Percentiles rank a stretch among this genome's conserved stretches.
phyloP scores from a whole-genome alignment of 768 basidiomycete genomes.

The Sporobolomyces roseus region DNA sequence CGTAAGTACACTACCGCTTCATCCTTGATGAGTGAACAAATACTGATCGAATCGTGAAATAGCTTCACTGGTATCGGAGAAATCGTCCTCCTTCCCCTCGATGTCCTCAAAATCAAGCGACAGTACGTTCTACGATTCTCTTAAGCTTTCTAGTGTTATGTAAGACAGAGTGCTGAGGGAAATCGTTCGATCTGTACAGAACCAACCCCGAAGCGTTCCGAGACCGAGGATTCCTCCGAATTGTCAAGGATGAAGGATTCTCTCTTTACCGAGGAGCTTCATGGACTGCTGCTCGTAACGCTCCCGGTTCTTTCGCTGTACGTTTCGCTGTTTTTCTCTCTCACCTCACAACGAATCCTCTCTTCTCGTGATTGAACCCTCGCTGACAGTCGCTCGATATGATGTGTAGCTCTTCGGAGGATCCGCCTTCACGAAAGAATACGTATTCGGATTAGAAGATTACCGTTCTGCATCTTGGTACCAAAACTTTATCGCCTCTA shows the following conservation, averaged over 20 bases:
- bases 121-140: slow-evolving; percentile 57
- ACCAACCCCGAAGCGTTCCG: slow-evolving; percentile 95
- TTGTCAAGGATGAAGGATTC: slow-evolving; percentile 86
- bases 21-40: neutral
- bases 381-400: neutral
- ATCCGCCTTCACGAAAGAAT: slow-evolving; percentile 90
- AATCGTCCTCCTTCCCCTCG: slow-evolving; percentile 94
- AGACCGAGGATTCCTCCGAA: slow-evolving; percentile 81
- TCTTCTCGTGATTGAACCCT: too few species aligned
- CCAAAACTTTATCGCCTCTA: slow-evolving; percentile 94
- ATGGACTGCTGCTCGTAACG: slow-evolving; percentile 92
- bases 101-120: slow-evolving; percentile 96
- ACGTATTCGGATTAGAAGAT: slow-evolving; percentile 78
- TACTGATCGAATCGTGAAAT: neutral
- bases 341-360: too few species aligned
- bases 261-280: slow-evolving; percentile 96
- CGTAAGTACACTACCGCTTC: slow-evolving; percentile 54
- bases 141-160: too few species aligned
- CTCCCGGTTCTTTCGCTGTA: slow-evolving; percentile 91
- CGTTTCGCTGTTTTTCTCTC: slow-evolving; percentile 43
- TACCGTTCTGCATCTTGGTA: slow-evolving; percentile 93
- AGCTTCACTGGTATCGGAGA: slow-evolving; percentile 81
- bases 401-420: slow-evolving; percentile 81
- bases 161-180: too few species aligned
- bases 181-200: slow-evolving; percentile 8